These are phyloP conservation scores for Gryganskiella cystojenkinii DNA, from an alignment of 192 early-diverging fungal genomes.

Conservation along the genomic window DNA sequence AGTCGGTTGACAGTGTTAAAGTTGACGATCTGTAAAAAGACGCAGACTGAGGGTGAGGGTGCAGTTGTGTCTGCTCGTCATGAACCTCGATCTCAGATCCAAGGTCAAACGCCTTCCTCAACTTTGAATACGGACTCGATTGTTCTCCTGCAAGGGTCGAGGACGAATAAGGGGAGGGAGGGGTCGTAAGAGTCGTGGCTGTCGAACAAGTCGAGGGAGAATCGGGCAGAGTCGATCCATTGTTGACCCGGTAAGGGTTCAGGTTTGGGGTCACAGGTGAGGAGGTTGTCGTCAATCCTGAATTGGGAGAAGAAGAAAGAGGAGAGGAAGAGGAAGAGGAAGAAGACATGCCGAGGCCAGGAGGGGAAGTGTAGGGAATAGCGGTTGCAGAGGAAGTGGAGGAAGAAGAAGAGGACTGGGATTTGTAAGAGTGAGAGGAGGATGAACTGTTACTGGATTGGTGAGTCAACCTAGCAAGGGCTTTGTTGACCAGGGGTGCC, in stretches of 20 bases:
- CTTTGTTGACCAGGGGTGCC: constrained; percentile 11
- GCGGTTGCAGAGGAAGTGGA: neutral
- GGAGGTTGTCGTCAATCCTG: neutral
- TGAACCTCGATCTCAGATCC: no score
- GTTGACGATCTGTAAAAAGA: no score
- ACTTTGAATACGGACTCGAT: no score
- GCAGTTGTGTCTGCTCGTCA: no score
- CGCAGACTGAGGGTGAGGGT: no score
- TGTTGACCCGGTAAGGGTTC: no score
- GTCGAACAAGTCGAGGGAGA: neutral
- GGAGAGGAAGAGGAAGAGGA: constrained; percentile 1
- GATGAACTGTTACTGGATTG: neutral
- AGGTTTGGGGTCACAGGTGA: neutral
- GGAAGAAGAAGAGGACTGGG: no score
- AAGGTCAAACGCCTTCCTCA: no score
- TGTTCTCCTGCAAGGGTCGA: no score
- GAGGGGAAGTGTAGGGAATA: constrained; percentile 6
- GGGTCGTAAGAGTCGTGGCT: neutral
- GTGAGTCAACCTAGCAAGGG: constrained; percentile 1
- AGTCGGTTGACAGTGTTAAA: neutral
- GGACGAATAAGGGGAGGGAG: neutral
- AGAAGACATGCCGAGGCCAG: neutral
- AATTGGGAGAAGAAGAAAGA: neutral
- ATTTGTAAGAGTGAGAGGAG: no score
- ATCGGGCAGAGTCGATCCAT: neutral